phyloP scores from a whole-genome alignment of 169 alveolate species.

The Cryptosporidium tyzzeri region DNA sequence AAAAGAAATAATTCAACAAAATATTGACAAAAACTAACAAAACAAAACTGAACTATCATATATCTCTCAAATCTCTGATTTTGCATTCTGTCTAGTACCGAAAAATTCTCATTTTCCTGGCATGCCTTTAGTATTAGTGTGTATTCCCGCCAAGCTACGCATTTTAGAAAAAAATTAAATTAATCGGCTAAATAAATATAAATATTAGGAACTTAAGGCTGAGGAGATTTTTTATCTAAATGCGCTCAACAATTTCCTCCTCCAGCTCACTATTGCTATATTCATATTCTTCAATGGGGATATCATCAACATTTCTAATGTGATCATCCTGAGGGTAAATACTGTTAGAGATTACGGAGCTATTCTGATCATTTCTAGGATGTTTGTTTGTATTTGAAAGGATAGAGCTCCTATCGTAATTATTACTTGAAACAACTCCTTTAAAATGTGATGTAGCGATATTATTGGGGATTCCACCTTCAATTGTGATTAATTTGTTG shows the following conservation, averaged over 20 bases:
- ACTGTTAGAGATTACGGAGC: constrained; percentile 16
- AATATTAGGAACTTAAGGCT: not conserved
- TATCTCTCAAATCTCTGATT: not conserved
- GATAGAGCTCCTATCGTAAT: constrained; percentile 15
- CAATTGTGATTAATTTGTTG: constrained; percentile 57
- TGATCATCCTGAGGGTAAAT: constrained; percentile 31
- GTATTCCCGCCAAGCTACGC: not conserved
- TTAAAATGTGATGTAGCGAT: constrained; percentile 37
- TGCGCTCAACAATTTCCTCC: constrained; percentile 56
- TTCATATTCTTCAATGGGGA: constrained; percentile 48
- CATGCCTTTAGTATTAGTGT: not conserved
- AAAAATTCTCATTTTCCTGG: not conserved
- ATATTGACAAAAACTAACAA: no score
- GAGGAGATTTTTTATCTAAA: not conserved
- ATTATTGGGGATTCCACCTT: constrained; percentile 68
- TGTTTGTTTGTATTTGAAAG: constrained; percentile 8
- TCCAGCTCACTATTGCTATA: constrained; percentile 69
- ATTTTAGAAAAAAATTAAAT: not conserved
- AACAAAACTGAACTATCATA: not conserved
- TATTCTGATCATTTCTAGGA: constrained; percentile 15
- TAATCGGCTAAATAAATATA: not conserved
- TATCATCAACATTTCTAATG: constrained; percentile 18
- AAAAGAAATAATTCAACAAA: not conserved
- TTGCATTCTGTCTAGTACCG: not conserved
- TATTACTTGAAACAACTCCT: not conserved